Base-by-base conservation (phyloP, 768 basidiomycete genomes). In the Candolleomyces eurysporus region DNA sequence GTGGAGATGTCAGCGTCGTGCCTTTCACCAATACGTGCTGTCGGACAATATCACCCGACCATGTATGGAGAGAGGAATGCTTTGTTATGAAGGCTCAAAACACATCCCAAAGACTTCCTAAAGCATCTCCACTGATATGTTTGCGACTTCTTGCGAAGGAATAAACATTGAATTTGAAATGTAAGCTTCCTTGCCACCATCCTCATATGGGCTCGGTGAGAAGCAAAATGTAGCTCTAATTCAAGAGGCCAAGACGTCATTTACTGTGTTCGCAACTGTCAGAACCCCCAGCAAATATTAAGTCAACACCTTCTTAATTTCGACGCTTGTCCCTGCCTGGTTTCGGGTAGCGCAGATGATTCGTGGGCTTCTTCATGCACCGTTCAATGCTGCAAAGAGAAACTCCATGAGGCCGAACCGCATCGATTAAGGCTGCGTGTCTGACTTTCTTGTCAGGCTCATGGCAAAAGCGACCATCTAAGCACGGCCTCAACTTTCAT, bases 141-240 rank as follows among this genome's bases (percentile, higher is more conserved):
- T 19, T 2, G 26, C 2, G 4, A 6, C 11, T n/a, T 50, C 31
- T 26, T 13, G 36, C 21, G 8, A 5, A 39, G 16, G 14, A n/a
- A 26, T 5, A n/a, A 21, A 0, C 13, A 10, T 17, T 21, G 59
- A 56, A 56, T 31, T 62, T 4, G 16, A 43, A 4, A 58, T 4
- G 21, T 61, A 31, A 79, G 79, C 43, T 65, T 78, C 7, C 79
- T 77, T 10, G 76, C 76, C 36, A 71, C 75, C 1, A 80, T 79
- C 52, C 80, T 82, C 45, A 65, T 77, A 77, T 54, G 75, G 76
- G 3, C 60, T 73, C 19, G 48, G 70, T 13, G 61, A 72, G 7
- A 61, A 66, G 8, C 63, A 69, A 13, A 61, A 76, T 55, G 71
- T 75, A 57, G 68, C 67, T 0, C 67, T 72, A 45, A 61, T 78